Base-by-base conservation (phyloP, 2,329 filamentous ascomycete species). In the Fusarium lateritium region DNA sequence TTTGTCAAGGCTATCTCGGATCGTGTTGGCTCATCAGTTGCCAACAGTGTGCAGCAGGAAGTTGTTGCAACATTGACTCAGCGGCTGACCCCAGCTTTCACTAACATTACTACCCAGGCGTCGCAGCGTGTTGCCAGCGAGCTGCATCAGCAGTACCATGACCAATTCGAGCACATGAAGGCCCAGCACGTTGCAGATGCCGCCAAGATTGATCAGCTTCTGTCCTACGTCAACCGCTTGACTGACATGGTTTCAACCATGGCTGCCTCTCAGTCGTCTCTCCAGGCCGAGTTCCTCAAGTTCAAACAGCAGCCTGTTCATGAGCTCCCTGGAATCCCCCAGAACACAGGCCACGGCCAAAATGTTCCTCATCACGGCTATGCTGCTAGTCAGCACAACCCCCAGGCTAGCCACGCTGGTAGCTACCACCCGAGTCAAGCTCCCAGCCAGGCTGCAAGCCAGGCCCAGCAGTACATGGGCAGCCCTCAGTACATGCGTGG, bases 201-300 rank as follows among this genome's bases (percentile, higher is more conserved):
- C 54, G 82, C 83, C 69, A 94, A 94, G 84, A 91, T 94, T 60
- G 88, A 92, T 55, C 88, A 92, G 73, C 84, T 95, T n/a, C 85
- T 90, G 9, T 84, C 86, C 15, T 85, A 92, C 31, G 89, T 93
- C 6, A 86, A 86, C 33, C 86, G 88, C 24, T 83, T 94, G 59
- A 87, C 89, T 4, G 88, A 91, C 66, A 92, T 90, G 44, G 85
- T 95, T 24, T 87, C 89, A 39, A 86, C 86, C 14, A 90, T 95
- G 89, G 89, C 89, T 7, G 81, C 87, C 7, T 86, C 87, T 2
- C 92, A 94, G 79, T 81, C 86, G 6, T 86, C 91, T 56, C 89
- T 94, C 69, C 91, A 94, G 77, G 86, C 86, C 42, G 86, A 87
- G 69, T 83, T 90, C 57, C 78, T 89, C 52, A 89, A 88, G 77